A percentile compares a stretch with the other conserved stretches of the same genome.
Conservation (phyloP, 148 eudicot genomes). For the Silene conica region DNA sequence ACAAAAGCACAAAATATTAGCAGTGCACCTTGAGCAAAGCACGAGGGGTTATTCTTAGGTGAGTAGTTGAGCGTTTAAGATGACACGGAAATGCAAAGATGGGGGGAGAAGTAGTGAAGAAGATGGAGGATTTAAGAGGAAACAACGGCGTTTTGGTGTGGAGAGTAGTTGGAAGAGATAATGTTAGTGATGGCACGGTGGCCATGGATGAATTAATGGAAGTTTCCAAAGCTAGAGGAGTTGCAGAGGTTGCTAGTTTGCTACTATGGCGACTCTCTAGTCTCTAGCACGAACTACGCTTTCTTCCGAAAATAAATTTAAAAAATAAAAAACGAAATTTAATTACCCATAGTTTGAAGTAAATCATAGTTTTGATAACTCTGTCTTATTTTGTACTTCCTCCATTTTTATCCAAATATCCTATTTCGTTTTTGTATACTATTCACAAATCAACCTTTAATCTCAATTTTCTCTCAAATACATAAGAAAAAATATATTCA, state of each 20-base stretch:
- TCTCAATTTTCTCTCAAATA: no score
- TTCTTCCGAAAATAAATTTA: no score
- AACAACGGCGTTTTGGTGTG: slow-evolving; percentile 15
- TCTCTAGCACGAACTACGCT: no score
- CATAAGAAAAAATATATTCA: no score
- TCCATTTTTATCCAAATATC: no score
- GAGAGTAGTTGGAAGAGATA: slow-evolving; percentile 17
- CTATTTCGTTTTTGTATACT: no score
- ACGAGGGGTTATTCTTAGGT: slow-evolving; percentile 8
- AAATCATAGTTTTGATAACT: no score
- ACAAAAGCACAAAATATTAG: background rate
- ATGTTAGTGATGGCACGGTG: slow-evolving; percentile 8
- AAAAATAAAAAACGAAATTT: no score
- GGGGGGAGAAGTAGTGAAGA: slow-evolving; percentile 20
- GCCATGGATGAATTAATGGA: slow-evolving; percentile 18
- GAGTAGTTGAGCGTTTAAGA: background rate
- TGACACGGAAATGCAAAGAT: slow-evolving; percentile 11
- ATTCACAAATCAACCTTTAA: no score
- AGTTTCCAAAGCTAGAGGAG: background rate
- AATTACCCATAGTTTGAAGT: no score
- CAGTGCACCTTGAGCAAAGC: slow-evolving; percentile 29
- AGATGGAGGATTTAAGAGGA: slow-evolving; percentile 2
- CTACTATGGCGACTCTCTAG: slow-evolving; percentile 1
- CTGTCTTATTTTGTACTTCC: no score
- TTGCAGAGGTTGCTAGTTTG: background rate